phyloP scores from a whole-genome alignment of 768 basidiomycete genomes.

The Mycena crocata region DNA sequence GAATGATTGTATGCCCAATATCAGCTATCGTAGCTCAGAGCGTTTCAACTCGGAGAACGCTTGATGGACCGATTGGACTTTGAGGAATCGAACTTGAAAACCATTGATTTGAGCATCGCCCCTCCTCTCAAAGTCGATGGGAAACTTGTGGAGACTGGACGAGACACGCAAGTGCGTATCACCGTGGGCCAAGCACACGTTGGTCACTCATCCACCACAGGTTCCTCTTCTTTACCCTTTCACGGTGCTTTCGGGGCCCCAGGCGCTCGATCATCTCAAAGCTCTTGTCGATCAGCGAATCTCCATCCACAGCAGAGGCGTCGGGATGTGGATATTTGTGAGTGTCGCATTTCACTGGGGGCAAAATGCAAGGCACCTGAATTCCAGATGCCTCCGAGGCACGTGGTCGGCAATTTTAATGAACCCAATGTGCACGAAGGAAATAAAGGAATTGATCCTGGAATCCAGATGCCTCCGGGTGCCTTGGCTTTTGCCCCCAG shows the following conservation, averaged over 20 bases:
- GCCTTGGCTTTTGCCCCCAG: too few relatives aligned
- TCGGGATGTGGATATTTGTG: slow-evolving; percentile 25
- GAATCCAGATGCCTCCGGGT: too few relatives aligned
- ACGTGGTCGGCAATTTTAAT: too few relatives aligned
- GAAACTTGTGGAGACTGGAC: slow-evolving; percentile 5
- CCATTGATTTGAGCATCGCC: slow-evolving; percentile 60
- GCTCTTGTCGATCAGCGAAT: slow-evolving; percentile 27
- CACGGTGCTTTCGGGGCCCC: slow-evolving; percentile 25
- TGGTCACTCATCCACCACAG: not conserved
- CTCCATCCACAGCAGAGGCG: slow-evolving; percentile 24
- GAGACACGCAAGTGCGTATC: slow-evolving; percentile 1
- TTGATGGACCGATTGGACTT: slow-evolving; percentile 62
- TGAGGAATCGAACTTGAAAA: slow-evolving; percentile 64
- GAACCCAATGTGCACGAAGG: too few relatives aligned
- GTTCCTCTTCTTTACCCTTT: slow-evolving; percentile 29
- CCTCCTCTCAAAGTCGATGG: slow-evolving; percentile 41
- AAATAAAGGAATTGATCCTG: too few relatives aligned
- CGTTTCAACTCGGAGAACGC: slow-evolving; percentile 62
- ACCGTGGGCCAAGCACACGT: too few relatives aligned
- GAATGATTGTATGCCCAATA: not conserved
- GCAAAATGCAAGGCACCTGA: not conserved
- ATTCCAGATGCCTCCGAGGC: too few relatives aligned
- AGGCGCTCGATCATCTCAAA: slow-evolving; percentile 27
- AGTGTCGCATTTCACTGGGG: not conserved
- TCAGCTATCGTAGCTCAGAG: slow-evolving; percentile 47